phyloP scores from a whole-genome alignment of 306 rosid genomes.

The Vicia sativa region DNA sequence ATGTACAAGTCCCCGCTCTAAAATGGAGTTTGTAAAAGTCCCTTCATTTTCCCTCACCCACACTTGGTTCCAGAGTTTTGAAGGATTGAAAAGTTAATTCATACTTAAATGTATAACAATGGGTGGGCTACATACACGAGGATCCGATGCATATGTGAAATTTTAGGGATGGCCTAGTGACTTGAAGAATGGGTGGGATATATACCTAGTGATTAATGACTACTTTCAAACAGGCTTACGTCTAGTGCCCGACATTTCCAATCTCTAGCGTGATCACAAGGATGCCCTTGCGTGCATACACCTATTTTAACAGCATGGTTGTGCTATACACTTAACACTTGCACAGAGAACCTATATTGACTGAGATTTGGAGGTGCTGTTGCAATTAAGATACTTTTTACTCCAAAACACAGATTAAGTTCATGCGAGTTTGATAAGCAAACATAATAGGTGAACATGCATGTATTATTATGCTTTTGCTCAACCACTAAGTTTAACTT shows the following conservation, averaged over 20 bases:
- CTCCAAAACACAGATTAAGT: not conserved
- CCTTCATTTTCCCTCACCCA: too few relatives aligned
- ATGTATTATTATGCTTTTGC: not conserved
- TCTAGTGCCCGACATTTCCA: slow-evolving; percentile 4
- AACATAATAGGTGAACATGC: not conserved
- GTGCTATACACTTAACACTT: not conserved
- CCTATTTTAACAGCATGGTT: not conserved
- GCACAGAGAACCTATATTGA: not conserved
- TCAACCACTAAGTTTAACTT: not conserved
- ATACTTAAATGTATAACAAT: too few relatives aligned
- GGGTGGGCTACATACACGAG: too few relatives aligned
- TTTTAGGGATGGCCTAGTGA: too few relatives aligned
- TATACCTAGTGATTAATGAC: not conserved
- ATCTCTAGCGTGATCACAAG: not conserved
- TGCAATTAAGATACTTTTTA: not conserved
- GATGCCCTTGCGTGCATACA: not conserved
- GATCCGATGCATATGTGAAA: too few relatives aligned
- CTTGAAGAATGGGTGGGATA: too few relatives aligned
- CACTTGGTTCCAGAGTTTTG: too few relatives aligned
- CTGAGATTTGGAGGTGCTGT: not conserved
- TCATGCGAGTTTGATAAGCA: slow-evolving; percentile 8
- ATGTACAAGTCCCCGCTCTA: too few relatives aligned
- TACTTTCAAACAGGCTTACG: not conserved
- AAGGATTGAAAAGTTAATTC: too few relatives aligned
- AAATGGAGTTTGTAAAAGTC: too few relatives aligned